Percentiles rank a stretch among this genome's conserved stretches.
These are phyloP conservation scores for Cornus controversa DNA, from an alignment of 148 eudicot genomes.

Conservation along the genomic window DNA sequence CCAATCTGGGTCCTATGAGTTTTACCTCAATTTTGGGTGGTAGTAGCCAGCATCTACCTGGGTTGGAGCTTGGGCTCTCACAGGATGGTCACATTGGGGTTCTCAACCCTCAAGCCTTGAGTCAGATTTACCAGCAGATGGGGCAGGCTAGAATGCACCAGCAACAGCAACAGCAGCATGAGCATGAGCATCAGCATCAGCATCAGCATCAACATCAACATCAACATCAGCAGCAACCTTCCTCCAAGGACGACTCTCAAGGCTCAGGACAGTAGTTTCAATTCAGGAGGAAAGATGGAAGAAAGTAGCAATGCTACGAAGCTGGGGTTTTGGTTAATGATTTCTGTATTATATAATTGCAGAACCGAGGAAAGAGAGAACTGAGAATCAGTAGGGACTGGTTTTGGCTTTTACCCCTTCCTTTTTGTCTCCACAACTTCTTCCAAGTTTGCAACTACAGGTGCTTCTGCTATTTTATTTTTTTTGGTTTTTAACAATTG, in stretches of 20 bases:
- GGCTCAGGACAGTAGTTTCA: constrained; percentile 45
- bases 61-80: constrained; percentile 72
- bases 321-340: constrained; percentile 7
- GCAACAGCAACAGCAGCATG: constrained; percentile 37
- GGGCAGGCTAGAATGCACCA: constrained; percentile 47
- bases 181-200: constrained; percentile 21
- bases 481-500: not conserved
- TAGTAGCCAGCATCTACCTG: constrained; percentile 52
- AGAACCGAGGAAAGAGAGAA: constrained; percentile 5
- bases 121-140: constrained; percentile 70
- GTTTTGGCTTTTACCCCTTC: constrained; percentile 18
- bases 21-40: constrained; percentile 64
- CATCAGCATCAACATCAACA: constrained; percentile 33
- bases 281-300: not conserved
- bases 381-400: constrained; percentile 17
- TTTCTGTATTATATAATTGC: constrained; percentile 14
- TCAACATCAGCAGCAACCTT: constrained; percentile 26
- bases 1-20: constrained; percentile 55
- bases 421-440: constrained; percentile 9
- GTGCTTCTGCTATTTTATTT: constrained; percentile 15
- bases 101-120: constrained; percentile 45
- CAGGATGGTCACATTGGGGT: constrained; percentile 66
- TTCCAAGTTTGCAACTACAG: constrained; percentile 20
- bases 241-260: constrained; percentile 71
- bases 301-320: not conserved